Conservation (phyloP, 495 filamentous ascomycete species). For the Hyaloscypha variabilis region DNA sequence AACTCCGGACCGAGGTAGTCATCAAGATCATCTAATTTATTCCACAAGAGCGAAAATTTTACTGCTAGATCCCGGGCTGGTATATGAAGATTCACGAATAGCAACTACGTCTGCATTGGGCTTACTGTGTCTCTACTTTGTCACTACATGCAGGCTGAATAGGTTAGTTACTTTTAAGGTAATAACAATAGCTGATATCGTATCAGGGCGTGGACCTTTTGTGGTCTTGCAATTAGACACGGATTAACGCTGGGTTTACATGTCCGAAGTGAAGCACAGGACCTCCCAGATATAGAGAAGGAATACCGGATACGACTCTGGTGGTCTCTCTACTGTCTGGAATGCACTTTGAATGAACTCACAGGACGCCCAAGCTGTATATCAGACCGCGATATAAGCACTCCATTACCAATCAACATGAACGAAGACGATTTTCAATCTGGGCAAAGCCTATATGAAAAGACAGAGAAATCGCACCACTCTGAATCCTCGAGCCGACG, state of each 20-base stretch:
- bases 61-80: slow-evolving; percentile 50
- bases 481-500: neutral
- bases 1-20: slow-evolving; percentile 43
- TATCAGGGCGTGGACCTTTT: slow-evolving; percentile 61
- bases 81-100: slow-evolving; percentile 57
- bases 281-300: slow-evolving; percentile 51
- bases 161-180: slow-evolving; percentile 43
- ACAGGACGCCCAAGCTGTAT: slow-evolving; percentile 64
- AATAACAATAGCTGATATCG: slow-evolving; percentile 17
- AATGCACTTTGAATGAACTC: slow-evolving; percentile 58
- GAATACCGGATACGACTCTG: slow-evolving; percentile 62
- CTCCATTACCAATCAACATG: slow-evolving; percentile 56
- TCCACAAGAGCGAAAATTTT: slow-evolving; percentile 56
- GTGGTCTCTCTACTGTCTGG: slow-evolving; percentile 62
- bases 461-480: neutral
- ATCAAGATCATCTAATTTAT: slow-evolving; percentile 53
- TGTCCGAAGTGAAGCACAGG: slow-evolving; percentile 53
- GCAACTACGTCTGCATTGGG: slow-evolving; percentile 62
- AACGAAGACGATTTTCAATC: slow-evolving; percentile 49
- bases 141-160: slow-evolving; percentile 60
- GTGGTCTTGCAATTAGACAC: slow-evolving; percentile 58
- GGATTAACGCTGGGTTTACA: slow-evolving; percentile 64
- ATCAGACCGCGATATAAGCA: slow-evolving; percentile 53
- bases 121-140: slow-evolving; percentile 60
- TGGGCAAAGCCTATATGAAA: slow-evolving; percentile 26